Base-by-base conservation (phyloP, 139 green algal species). In the Eudorina sp. region DNA sequence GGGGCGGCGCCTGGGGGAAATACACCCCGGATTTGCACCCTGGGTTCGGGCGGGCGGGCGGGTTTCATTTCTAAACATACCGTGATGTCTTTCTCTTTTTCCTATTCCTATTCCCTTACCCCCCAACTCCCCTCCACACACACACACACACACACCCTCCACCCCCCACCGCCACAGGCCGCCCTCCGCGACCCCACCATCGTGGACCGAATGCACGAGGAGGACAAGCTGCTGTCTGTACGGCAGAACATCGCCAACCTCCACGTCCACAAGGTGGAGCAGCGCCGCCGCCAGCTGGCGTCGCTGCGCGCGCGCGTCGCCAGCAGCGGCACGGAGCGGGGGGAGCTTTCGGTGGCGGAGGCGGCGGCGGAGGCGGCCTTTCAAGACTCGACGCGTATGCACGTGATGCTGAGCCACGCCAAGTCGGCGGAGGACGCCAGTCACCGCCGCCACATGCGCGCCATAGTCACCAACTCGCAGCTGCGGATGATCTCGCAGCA, bases 391-490 rank as follows among this genome's bases (percentile, higher is more conserved):
- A 43, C 16, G 3, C 70, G 72, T 34, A 77, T 91, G 72, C 77
- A 86, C 43, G 29, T 45, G 19, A 85, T 91, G 55, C 69, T 85
- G 78, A 77, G 55, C 78, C 31, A 14, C 31, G 72, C 60, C 46
- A 77, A 81, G 45, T 70, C 70, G 4, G 53, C 41, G 0, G 66
- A 82, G 36, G 80, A 91, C 36, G 66, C 53, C 5, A 76, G 58
- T 4, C 53, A 85, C 48, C 76, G 58, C 29, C 80, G 88, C 48
- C 88, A 91, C 80, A 68, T 91, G 53, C 68, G 80, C 46, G 38
- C 29, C 40, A 70, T 91, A 7, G 88, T 91, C 23, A 91, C 88
- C 53, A 91, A 91, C 80, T 38, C 80, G 34, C 88, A 91, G 88
- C 88, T 91, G n/a, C 16, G 38, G n/a, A 40, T 66, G n/a, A 89